phyloP scores from a whole-genome alignment of 1,139 yeast genomes.

The Yamadazyma atlantica region DNA sequence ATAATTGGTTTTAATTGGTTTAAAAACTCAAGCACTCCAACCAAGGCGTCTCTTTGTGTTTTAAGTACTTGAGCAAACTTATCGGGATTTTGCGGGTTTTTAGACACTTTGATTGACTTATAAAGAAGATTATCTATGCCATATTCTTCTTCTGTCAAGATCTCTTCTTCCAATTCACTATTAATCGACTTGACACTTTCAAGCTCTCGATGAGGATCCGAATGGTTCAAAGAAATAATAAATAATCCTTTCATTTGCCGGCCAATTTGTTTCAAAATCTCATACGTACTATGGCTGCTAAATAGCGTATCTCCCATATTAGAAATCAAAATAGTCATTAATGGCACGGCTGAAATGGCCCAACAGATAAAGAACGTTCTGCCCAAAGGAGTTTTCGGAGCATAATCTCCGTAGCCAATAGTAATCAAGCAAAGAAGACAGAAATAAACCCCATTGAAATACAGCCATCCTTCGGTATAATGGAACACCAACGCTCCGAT shows the following conservation, averaged over 20 bases:
- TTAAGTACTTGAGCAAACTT: not conserved
- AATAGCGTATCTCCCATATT: constrained; percentile 66
- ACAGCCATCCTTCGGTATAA: constrained; percentile 64
- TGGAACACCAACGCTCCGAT: constrained; percentile 68
- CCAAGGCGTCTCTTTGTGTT: constrained; percentile 16
- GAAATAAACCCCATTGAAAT: constrained; percentile 68
- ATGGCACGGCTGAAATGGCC: constrained; percentile 81
- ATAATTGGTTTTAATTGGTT: constrained; percentile 27
- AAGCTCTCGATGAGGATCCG: not conserved
- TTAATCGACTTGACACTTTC: constrained; percentile 6
- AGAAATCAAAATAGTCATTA: constrained; percentile 80
- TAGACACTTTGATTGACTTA: not conserved
- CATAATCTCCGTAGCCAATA: constrained; percentile 80
- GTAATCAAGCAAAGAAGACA: constrained; percentile 74
- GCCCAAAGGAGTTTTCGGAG: constrained; percentile 64
- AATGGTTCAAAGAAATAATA: not conserved
- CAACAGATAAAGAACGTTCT: constrained; percentile 72
- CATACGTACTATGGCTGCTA: constrained; percentile 12
- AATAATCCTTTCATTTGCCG: constrained; percentile 6
- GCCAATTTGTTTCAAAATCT: constrained; percentile 1
- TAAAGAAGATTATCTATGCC: not conserved
- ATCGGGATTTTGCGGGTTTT: not conserved
- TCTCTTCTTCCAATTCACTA: constrained; percentile 7
- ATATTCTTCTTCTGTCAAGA: constrained; percentile 1
- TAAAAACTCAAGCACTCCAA: constrained; percentile 19